Evolutionary conservation across 306 rosid species (phyloP), one percentile per base, ranked within the genome.

Genomic region (Cicer pinnatifidum): DNA sequence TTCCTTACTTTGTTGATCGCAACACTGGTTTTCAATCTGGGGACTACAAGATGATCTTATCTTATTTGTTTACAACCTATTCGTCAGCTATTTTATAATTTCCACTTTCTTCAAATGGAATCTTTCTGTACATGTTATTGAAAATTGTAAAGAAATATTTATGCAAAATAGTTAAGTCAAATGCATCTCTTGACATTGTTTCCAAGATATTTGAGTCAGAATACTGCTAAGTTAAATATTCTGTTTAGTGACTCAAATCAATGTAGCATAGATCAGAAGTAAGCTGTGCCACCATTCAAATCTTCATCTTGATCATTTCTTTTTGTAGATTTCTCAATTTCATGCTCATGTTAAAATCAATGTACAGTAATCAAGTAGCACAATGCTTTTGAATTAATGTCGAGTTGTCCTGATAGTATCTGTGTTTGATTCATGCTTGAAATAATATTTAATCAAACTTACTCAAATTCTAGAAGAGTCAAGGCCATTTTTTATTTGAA

Each of bases 1-100:
- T 91, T 45, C 98, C 93, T 20, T 89, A 81, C 83, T 72, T 93
- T 51, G 75, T 93, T 56, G 98, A 93, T 82, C 92, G 87, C 67
- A 91, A 78, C 77, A 87, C 93, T 46, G 92, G 91, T 76, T 82
- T 84, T 78, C 83, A 78, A 41, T 83, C 89, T 23, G 92, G 93
- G 33, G 90, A 86, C 83, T 88, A 82, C 83, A 81, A 79, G 88
- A 82, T 71, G 76, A 93, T 91, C 75, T 81, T 93, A 69, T 72
- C 89, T 11, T 83, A 91, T 80, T 81, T 93, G 84, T 91, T 90
- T 67, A 78, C 88, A 80, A 86, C 95, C 47, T 89, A 89, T 77
- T 83, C 98, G 44, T 56, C 79, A 44, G 80, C 85, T 37, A 39
- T 66, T 60, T 51, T 48, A 20, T 85, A 67, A 76, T 50, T 62